phyloP scores from a whole-genome alignment of 768 basidiomycete genomes.

The Roridomyces roridus region DNA sequence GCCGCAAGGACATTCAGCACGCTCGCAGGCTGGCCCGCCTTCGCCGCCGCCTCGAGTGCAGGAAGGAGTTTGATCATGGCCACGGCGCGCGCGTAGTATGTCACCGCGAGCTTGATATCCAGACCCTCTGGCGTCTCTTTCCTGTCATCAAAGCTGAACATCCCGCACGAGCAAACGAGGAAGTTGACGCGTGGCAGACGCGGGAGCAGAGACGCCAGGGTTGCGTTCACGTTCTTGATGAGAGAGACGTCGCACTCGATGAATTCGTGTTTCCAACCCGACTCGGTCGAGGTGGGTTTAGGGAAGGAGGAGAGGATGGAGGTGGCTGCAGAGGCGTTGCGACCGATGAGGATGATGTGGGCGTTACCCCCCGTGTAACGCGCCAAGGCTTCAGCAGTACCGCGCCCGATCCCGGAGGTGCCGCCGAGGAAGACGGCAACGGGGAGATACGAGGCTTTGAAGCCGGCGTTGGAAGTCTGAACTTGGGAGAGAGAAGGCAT shows the following conservation, averaged over 20 bases:
- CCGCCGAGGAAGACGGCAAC: neutral
- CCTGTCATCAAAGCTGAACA: too few relatives aligned
- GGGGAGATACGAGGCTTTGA: neutral
- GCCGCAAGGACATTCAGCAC: too few relatives aligned
- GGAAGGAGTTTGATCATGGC: too few relatives aligned
- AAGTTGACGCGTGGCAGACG: constrained; percentile 34
- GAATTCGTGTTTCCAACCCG: neutral
- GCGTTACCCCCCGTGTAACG: neutral
- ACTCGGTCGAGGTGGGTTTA: neutral
- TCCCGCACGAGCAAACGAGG: neutral
- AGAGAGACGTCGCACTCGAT: neutral
- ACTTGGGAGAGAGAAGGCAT: neutral
- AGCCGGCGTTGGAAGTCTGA: neutral
- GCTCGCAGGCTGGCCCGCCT: too few relatives aligned
- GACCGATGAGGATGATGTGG: neutral
- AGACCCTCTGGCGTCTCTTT: too few relatives aligned
- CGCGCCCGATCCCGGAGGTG: neutral
- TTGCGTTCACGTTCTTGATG: neutral
- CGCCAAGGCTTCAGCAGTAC: neutral
- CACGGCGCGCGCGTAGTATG: too few relatives aligned
- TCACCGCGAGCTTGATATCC: too few relatives aligned
- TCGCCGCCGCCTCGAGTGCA: neutral
- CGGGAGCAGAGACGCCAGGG: constrained; percentile 16
- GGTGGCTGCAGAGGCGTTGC: neutral
- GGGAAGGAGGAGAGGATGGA: neutral